Percentiles rank a stretch among this genome's conserved stretches.
These are phyloP conservation scores for Polymyxa betae DNA, from an alignment of 208 protist species.

Conservation along the genomic window DNA sequence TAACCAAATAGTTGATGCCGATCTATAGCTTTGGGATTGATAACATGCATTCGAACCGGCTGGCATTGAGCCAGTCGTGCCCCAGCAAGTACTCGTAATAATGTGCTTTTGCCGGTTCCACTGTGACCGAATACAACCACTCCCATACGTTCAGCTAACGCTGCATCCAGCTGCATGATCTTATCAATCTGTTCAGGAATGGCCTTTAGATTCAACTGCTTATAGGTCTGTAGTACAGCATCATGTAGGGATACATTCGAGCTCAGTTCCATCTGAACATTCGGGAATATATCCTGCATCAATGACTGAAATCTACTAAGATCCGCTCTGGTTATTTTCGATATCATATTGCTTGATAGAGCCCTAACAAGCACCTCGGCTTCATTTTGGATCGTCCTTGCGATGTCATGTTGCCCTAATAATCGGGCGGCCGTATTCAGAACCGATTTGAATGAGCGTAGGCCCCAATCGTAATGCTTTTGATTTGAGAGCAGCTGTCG, in stretches of 20 bases:
- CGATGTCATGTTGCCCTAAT: conserved; percentile 78
- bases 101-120: conserved; percentile 92
- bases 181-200: conserved; percentile 75
- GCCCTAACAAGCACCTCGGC: conserved; percentile 92
- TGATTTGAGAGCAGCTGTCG: conserved; percentile 91
- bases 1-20: conserved; percentile 90
- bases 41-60: conserved; percentile 84
- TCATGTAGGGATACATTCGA: conserved; percentile 85
- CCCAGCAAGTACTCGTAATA: conserved; percentile 85
- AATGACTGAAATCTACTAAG: conserved; percentile 87
- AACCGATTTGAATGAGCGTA: conserved; percentile 95
- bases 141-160: conserved; percentile 94
- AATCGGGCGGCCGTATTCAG: conserved; percentile 66
- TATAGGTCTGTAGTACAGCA: conserved; percentile 83
- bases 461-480: conserved; percentile 98
- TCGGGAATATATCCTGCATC: conserved; percentile 91
- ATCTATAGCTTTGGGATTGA: conserved; percentile 94
- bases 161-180: conserved; percentile 88
- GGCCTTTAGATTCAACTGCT: conserved; percentile 84
- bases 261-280: conserved; percentile 83
- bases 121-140: conserved; percentile 93
- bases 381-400: conserved; percentile 72
- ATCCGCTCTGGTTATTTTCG: conserved; percentile 94
- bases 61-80: conserved; percentile 83
- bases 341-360: conserved; percentile 94